Percentiles rank a stretch among this genome's conserved stretches.
Conservation (phyloP, 208 protist genomes). For the Angomonas ambiguus region DNA sequence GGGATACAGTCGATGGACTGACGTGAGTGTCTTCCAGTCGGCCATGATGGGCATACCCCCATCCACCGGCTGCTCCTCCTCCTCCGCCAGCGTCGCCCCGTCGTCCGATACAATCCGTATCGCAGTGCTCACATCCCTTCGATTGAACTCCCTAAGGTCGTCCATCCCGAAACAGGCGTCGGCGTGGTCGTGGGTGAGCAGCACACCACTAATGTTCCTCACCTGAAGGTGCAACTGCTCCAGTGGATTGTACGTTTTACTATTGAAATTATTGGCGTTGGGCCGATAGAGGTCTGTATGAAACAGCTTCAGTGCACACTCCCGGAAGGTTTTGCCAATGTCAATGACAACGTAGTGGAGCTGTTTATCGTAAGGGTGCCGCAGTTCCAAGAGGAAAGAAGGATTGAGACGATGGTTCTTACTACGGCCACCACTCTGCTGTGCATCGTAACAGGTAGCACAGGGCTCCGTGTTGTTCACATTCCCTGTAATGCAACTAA, state of each 20-base stretch:
- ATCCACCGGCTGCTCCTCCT: background rate
- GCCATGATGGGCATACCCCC: constrained; percentile 24
- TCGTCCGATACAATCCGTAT: background rate
- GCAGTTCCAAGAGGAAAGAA: constrained; percentile 46
- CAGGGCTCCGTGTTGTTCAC: constrained; percentile 25
- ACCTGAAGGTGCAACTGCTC: constrained; percentile 16
- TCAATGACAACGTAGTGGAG: constrained; percentile 64
- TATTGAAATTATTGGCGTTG: background rate
- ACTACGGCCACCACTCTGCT: constrained; percentile 8
- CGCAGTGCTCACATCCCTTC: constrained; percentile 3
- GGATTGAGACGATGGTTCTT: constrained; percentile 51
- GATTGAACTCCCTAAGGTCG: constrained; percentile 67
- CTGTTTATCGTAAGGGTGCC: constrained; percentile 34
- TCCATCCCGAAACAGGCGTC: constrained; percentile 71
- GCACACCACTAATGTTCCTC: constrained; percentile 42
- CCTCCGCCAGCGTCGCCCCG: constrained; percentile 1
- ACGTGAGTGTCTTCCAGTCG: constrained; percentile 27
- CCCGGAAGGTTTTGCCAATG: constrained; percentile 73
- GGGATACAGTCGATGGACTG: constrained; percentile 29
- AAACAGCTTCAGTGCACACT: constrained; percentile 52
- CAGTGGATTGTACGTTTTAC: background rate
- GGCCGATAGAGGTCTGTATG: constrained; percentile 1
- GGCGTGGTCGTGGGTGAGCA: constrained; percentile 77
- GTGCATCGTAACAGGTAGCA: constrained; percentile 33
- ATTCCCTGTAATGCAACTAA: constrained; percentile 24